These are phyloP conservation scores for Lepiota venenata DNA, from an alignment of 768 basidiomycete genomes.

Conservation along the genomic window DNA sequence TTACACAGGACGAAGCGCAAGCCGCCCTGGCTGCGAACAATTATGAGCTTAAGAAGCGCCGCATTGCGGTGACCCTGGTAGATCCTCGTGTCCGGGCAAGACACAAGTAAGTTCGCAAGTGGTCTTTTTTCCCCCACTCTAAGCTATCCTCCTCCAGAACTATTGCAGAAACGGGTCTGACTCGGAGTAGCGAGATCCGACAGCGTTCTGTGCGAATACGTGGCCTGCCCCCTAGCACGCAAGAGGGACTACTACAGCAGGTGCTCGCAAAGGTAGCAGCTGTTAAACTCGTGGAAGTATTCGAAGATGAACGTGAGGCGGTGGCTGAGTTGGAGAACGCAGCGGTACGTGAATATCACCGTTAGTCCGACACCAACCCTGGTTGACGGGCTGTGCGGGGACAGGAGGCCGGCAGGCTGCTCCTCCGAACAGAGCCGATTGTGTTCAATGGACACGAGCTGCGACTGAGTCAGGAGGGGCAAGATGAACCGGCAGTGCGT, in stretches of 20 bases:
- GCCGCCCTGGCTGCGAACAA: slow-evolving; percentile 81
- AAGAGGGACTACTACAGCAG: slow-evolving; percentile 93
- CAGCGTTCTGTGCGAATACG: slow-evolving; percentile 74
- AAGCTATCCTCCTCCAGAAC: not conserved
- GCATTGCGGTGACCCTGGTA: slow-evolving; percentile 84
- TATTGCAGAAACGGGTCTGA: slow-evolving; percentile 51
- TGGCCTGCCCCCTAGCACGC: slow-evolving; percentile 70
- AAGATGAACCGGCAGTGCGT: slow-evolving; percentile 29
- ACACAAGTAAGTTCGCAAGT: slow-evolving; percentile 38
- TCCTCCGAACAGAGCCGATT: slow-evolving; percentile 71
- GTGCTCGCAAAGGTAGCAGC: slow-evolving; percentile 71
- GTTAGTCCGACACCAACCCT: not conserved
- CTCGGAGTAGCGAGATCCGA: slow-evolving; percentile 50
- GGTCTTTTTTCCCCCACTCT: not conserved
- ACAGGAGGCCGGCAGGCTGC: slow-evolving; percentile 81
- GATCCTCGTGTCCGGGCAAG: slow-evolving; percentile 63
- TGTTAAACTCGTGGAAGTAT: slow-evolving; percentile 74
- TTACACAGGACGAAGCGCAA: slow-evolving; percentile 59
- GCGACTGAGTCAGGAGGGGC: slow-evolving; percentile 53
- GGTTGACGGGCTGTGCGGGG: slow-evolving; percentile 2
- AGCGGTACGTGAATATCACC: slow-evolving; percentile 43
- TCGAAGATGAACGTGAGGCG: slow-evolving; percentile 57
- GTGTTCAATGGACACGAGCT: slow-evolving; percentile 62
- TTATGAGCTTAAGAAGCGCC: slow-evolving; percentile 83
- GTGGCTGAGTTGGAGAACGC: slow-evolving; percentile 62